phyloP scores from a whole-genome alignment of 2,329 filamentous ascomycete species.

The Talaromyces sp. region DNA sequence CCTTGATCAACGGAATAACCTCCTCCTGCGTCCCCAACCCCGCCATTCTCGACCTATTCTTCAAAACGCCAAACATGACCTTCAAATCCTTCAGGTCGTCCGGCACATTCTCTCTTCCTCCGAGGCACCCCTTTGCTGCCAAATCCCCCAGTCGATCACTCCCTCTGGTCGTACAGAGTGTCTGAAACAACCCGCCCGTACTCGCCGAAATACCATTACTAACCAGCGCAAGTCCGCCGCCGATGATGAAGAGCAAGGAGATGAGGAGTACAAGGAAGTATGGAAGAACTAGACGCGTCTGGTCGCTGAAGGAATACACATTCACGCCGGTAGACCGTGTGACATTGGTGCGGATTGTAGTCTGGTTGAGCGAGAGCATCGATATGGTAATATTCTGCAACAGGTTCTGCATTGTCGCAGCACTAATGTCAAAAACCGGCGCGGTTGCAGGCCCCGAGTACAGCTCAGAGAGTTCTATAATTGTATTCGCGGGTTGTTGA shows the following conservation, averaged over 20 bases:
- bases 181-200: slow-evolving; percentile 11
- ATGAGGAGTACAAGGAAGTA: slow-evolving; percentile 8
- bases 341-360: slow-evolving; percentile 1
- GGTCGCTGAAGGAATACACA: slow-evolving; percentile 9
- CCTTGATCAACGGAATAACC: slow-evolving; percentile 7
- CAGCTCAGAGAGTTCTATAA: slow-evolving; percentile 3
- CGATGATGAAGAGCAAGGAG: slow-evolving; percentile 6
- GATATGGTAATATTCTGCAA: slow-evolving; percentile 15
- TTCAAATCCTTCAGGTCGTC: slow-evolving; percentile 13
- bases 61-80: slow-evolving; percentile 15
- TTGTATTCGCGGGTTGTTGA: slow-evolving; percentile 5
- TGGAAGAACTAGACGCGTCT: slow-evolving; percentile 4
- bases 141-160: slow-evolving; percentile 9
- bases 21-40: slow-evolving; percentile 8
- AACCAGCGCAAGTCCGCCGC: slow-evolving; percentile 7
- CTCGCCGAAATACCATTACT: slow-evolving; percentile 13
- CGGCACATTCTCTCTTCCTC: slow-evolving; percentile 15
- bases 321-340: slow-evolving; percentile 1
- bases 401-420: slow-evolving; percentile 1
- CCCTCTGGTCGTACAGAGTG: slow-evolving; percentile 9
- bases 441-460: neutral
- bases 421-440: slow-evolving; percentile 8
- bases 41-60: slow-evolving; percentile 3
- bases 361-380: slow-evolving; percentile 7
- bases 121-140: slow-evolving; percentile 12